phyloP scores from a whole-genome alignment of 1,284 basidiomycete genomes.

The Rhodotorula glutinis region DNA sequence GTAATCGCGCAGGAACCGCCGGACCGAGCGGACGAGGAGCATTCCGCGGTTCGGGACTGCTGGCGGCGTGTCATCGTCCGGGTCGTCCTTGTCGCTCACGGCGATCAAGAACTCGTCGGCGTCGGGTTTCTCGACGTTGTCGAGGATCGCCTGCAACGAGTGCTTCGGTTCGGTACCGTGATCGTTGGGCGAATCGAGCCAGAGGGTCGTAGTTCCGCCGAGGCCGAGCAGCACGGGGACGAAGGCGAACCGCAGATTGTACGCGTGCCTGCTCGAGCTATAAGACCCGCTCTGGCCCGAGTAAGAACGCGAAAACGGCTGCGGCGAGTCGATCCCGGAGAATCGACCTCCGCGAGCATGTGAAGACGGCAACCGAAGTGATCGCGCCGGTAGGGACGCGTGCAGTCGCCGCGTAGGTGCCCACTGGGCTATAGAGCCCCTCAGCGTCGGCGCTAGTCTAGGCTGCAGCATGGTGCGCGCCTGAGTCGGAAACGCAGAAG shows the following conservation, averaged over 20 bases:
- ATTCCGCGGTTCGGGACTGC: background rate
- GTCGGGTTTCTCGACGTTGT: constrained; percentile 32
- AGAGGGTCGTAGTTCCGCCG: constrained; percentile 16
- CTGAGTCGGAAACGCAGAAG: background rate
- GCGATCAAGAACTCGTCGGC: constrained; percentile 34
- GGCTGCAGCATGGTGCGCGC: constrained; percentile 6
- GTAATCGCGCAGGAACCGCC: constrained; percentile 42
- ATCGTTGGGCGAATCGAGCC: constrained; percentile 15
- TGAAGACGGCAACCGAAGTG: background rate
- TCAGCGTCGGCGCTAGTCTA: background rate
- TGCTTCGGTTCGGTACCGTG: constrained; percentile 2
- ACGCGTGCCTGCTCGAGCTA: background rate
- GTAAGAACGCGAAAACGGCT: background rate
- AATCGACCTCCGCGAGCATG: background rate
- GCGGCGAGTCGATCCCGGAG: background rate
- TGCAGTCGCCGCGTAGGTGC: background rate
- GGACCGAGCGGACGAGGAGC: constrained; percentile 7
- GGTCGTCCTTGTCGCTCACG: background rate
- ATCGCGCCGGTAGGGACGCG: background rate
- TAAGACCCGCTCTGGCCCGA: background rate
- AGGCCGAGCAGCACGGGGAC: constrained; percentile 19
- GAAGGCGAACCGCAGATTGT: constrained; percentile 8
- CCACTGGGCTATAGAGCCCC: background rate
- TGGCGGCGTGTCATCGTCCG: background rate
- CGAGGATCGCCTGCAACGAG: constrained; percentile 35